These are phyloP conservation scores for Thymus quinquecostatus DNA, from an alignment of 257 asterid genomes.

Conservation along the genomic window DNA sequence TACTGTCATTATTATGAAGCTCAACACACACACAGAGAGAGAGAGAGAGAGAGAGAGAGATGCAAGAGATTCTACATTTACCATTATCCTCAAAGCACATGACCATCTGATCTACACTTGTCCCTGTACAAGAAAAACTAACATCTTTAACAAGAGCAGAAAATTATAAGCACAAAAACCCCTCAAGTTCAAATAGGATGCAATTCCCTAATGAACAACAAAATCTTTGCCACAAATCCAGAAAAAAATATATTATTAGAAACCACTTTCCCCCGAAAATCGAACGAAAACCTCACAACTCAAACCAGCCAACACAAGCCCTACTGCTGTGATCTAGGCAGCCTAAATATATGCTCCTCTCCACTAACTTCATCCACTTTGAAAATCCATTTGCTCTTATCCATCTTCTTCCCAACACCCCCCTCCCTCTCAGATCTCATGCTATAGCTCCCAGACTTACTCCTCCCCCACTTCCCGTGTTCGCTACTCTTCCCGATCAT, in stretches of 20 bases:
- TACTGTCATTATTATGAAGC: constrained; percentile 31
- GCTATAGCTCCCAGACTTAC: constrained; percentile 38
- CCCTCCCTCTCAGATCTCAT: constrained; percentile 37
- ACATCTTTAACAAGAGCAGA: constrained; percentile 13
- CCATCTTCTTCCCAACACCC: constrained; percentile 38
- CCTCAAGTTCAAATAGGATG: constrained; percentile 3
- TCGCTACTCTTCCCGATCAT: constrained; percentile 54
- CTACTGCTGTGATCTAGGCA: constrained; percentile 40
- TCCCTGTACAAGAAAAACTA: constrained; percentile 18
- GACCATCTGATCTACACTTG: not conserved
- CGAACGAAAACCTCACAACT: not conserved
- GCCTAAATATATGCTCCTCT: constrained; percentile 66
- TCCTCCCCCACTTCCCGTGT: constrained; percentile 25
- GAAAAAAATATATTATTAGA: not conserved
- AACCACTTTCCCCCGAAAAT: not conserved
- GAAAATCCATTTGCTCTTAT: constrained; percentile 58
- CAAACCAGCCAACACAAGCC: not conserved
- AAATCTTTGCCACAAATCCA: constrained; percentile 11
- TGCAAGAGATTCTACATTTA: constrained; percentile 19
- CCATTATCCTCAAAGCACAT: constrained; percentile 4
- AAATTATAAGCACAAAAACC: constrained; percentile 6
- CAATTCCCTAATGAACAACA: constrained; percentile 5
- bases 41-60: not conserved
- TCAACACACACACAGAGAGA: not conserved
- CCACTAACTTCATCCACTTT: constrained; percentile 65